Evolutionary conservation across 345 rosid genomes (phyloP).

Genomic region (Stellera chamaejasme): DNA sequence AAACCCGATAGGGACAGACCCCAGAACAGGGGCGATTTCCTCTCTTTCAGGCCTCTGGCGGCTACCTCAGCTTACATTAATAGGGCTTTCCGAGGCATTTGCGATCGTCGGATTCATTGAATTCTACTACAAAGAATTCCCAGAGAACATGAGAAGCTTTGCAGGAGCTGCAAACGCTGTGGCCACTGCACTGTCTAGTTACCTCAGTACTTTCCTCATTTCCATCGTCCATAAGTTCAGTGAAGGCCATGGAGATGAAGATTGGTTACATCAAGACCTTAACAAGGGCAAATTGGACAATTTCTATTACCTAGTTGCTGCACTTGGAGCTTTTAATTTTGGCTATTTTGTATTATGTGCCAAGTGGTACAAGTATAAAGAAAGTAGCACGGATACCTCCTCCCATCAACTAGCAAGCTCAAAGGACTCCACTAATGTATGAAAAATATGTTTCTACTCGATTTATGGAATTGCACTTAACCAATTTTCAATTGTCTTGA

Average conservation of each 20-base stretch:
- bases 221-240: slow-evolving; percentile 24
- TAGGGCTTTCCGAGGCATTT: slow-evolving; percentile 30
- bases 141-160: slow-evolving; percentile 48
- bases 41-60: slow-evolving; percentile 32
- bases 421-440: too few species aligned
- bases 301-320: slow-evolving; percentile 34
- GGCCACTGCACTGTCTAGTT: slow-evolving; percentile 25
- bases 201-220: slow-evolving; percentile 26
- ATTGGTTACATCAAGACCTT: slow-evolving; percentile 39
- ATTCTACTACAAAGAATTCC: slow-evolving; percentile 49
- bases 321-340: slow-evolving; percentile 18
- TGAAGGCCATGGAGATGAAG: slow-evolving; percentile 3
- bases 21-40: slow-evolving; percentile 24
- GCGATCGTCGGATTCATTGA: slow-evolving; percentile 22
- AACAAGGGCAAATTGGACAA: slow-evolving; percentile 36
- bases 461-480: too few species aligned
- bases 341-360: slow-evolving; percentile 29
- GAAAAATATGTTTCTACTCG: too few species aligned
- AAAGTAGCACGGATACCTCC: not conserved
- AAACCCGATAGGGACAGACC: slow-evolving; percentile 18
- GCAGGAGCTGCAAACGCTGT: slow-evolving; percentile 25
- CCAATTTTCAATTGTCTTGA: too few species aligned
- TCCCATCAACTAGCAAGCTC: too few species aligned
- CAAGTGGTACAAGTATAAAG: slow-evolving; percentile 32
- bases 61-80: slow-evolving; percentile 27